A percentile compares a stretch with the other conserved stretches of the same genome.
Conservation (phyloP, 345 rosid genomes). For the Lepidium didymum region DNA sequence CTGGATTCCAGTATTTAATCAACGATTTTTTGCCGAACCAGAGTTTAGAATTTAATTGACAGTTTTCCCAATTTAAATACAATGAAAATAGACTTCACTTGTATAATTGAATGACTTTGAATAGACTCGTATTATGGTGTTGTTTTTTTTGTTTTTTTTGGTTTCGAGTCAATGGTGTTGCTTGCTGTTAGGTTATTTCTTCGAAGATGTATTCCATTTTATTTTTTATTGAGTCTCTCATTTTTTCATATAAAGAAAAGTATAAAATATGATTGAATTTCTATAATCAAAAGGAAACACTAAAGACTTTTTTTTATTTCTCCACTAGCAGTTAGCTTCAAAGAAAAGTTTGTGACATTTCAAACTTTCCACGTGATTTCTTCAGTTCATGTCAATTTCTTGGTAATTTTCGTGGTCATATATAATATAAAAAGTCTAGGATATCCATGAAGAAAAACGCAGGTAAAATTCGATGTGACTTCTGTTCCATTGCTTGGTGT, state of each 20-base stretch:
- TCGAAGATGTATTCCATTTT: not conserved
- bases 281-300: not conserved
- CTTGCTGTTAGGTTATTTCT: slow-evolving; percentile 10
- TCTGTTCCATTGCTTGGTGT: not conserved
- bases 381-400: slow-evolving; percentile 1
- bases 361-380: slow-evolving; percentile 9
- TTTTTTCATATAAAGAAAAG: not conserved
- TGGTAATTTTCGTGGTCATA: not conserved
- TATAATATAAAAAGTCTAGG: not conserved
- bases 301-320: not conserved
- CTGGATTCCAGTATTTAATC: too few relatives aligned
- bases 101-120: not conserved
- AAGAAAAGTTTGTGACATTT: not conserved
- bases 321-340: not conserved
- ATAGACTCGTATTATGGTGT: not conserved
- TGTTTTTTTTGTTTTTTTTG: not conserved
- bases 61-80: not conserved
- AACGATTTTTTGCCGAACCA: too few relatives aligned
- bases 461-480: not conserved
- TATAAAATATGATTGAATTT: not conserved
- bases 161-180: not conserved
- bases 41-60: too few relatives aligned
- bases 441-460: not conserved
- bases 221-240: not conserved
- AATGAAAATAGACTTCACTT: not conserved